phyloP scores from a whole-genome alignment of 2,329 filamentous ascomycete species.

The Monosporascus sp. region DNA sequence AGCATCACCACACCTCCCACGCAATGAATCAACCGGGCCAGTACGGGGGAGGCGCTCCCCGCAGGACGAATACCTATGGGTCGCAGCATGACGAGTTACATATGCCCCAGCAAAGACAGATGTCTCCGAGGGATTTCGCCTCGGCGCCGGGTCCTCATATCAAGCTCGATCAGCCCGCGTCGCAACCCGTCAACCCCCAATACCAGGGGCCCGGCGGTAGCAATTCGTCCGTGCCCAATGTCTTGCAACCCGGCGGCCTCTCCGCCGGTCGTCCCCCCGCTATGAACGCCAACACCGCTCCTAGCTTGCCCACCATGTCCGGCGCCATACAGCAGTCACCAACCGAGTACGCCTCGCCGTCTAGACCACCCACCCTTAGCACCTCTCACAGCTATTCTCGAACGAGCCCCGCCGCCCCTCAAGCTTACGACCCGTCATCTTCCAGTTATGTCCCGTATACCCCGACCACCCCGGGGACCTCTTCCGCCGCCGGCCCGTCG shows the following conservation, averaged over 20 bases:
- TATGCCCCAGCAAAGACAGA: slow-evolving; percentile 38
- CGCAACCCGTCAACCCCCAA: slow-evolving; percentile 31
- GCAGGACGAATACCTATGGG: slow-evolving; percentile 34
- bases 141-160: slow-evolving; percentile 39
- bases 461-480: slow-evolving; percentile 59
- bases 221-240: slow-evolving; percentile 47
- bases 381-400: slow-evolving; percentile 73
- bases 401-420: slow-evolving; percentile 66
- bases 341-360: slow-evolving; percentile 41
- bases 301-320: slow-evolving; percentile 43
- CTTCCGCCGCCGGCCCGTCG: slow-evolving; percentile 38
- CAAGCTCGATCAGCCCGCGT: slow-evolving; percentile 41
- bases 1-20: slow-evolving; percentile 10
- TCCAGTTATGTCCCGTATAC: slow-evolving; percentile 54
- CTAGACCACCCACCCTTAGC: slow-evolving; percentile 60
- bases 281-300: slow-evolving; percentile 39
- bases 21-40: slow-evolving; percentile 34
- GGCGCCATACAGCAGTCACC: slow-evolving; percentile 33
- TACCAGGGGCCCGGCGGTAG: slow-evolving; percentile 30
- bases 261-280: slow-evolving; percentile 27
- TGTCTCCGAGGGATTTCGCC: slow-evolving; percentile 43
- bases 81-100: slow-evolving; percentile 49
- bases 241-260: slow-evolving; percentile 52
- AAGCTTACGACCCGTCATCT: slow-evolving; percentile 43
- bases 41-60: slow-evolving; percentile 27